Base-by-base conservation (phyloP, 2,329 filamentous ascomycete genomes). In the Drechmeria coniospora region DNA sequence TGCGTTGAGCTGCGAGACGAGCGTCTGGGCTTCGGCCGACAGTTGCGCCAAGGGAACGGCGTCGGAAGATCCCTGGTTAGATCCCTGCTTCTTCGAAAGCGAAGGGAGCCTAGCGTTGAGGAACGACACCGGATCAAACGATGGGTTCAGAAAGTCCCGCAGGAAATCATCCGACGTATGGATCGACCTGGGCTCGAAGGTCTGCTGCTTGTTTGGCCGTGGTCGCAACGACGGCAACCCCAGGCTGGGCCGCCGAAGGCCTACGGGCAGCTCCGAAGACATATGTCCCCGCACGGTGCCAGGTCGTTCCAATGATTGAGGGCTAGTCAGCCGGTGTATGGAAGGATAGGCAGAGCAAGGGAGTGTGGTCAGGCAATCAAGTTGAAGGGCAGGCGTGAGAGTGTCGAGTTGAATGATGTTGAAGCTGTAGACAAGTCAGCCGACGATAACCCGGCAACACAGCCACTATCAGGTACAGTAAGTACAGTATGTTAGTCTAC, bases 1-100 rank as follows among this genome's bases (percentile, higher is more conserved):
- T 7, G 82, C 79, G 46, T 81, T 92, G 44, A 95, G 71, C 45
- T 87, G 80, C 1, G 84, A 81, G 25, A 94, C 65, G n/a, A 92
- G 65, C 4, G 74, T 65, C 52, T 94, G 86, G 1, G 86, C 78
- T 46, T 84, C 80, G 0, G 74, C 65, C 2, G 83, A 84, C 28
- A 93, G 57, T 34, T 87, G 75, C n/a, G 77, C 61, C 25, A 93
- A 63, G 3, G 79, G 63, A 5, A 76, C 65, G 1, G 59, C 49
- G 21, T 53, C 49, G 11, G 36, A 28, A 4, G 34, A 41, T 6
- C 33, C 32, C 23, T 40, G 41, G 22, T 36, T 28, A 27, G 35
- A 39, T 5, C 45, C 40, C 17, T 49, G 38, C 44, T 43, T 56
- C 45, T 52, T 57, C 36, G 68, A 63, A 13, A 92, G 61, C 2